A percentile compares a stretch with the other conserved stretches of the same genome.
phyloP scores from a whole-genome alignment of 257 asterid genomes.

The Catharanthus roseus region DNA sequence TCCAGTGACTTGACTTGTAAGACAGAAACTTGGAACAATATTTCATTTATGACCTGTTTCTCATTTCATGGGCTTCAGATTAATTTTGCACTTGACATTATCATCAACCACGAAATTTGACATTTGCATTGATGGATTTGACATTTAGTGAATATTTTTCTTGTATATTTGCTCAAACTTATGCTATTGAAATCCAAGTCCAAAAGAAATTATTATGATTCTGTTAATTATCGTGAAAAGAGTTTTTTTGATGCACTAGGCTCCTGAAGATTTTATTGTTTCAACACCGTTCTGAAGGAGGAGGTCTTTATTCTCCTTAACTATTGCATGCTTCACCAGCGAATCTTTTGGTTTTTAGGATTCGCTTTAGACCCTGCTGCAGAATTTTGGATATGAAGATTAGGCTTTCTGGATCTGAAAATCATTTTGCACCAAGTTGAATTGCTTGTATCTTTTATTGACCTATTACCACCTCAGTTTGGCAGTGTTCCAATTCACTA shows the following conservation, averaged over 20 bases:
- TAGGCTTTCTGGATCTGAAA: no score
- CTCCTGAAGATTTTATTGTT: background rate
- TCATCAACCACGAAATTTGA: background rate
- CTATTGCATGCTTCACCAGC: no score
- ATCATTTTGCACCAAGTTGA: no score
- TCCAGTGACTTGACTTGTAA: constrained; percentile 90
- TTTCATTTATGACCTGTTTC: constrained; percentile 11
- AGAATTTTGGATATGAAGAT: no score
- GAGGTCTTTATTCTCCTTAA: no score
- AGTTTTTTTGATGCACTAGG: background rate
- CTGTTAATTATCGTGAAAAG: background rate
- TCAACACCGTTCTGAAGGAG: no score
- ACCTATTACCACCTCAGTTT: no score
- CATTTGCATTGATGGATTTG: constrained; percentile 3
- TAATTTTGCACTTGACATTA: background rate
- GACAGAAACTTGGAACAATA: constrained; percentile 21
- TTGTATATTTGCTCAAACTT: background rate
- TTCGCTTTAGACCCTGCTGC: no score
- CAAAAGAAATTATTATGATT: no score
- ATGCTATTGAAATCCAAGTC: background rate
- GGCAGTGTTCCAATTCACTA: no score
- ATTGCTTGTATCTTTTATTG: no score
- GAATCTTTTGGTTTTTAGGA: no score
- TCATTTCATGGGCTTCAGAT: background rate
- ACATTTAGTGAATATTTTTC: background rate